A percentile compares a stretch with the other conserved stretches of the same genome.
Evolutionary conservation across 2,329 filamentous ascomycete genomes (phyloP).

Genomic region (Trematosphaeria pertusa): DNA sequence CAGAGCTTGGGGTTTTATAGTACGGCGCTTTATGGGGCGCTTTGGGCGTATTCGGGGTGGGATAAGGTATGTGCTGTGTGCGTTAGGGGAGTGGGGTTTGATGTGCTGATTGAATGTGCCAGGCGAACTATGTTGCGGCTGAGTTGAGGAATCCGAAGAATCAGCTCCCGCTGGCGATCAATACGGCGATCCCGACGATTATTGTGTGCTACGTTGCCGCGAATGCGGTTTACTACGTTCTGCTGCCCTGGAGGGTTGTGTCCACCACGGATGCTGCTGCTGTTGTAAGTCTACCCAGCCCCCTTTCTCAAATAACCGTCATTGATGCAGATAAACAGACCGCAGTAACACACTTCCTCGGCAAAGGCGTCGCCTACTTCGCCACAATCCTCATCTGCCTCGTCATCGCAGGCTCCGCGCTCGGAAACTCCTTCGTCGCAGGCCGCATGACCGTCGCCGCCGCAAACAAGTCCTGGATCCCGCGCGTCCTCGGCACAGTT

Average conservation of each 20-base stretch:
- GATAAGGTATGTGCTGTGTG: constrained; percentile 45
- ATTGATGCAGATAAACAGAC: constrained; percentile 22
- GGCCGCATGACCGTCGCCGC: constrained; percentile 70
- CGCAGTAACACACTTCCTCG: constrained; percentile 56
- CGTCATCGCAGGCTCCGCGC: constrained; percentile 66
- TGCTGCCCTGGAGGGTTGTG: constrained; percentile 66
- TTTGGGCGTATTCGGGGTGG: constrained; percentile 48
- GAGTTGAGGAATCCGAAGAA: constrained; percentile 42
- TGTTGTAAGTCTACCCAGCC: constrained; percentile 56
- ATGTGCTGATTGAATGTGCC: constrained; percentile 6
- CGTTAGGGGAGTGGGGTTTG: too few relatives aligned
- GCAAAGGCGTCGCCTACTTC: constrained; percentile 59
- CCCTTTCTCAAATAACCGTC: background rate
- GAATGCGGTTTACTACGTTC: constrained; percentile 68
- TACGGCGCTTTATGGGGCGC: constrained; percentile 57
- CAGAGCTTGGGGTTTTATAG: constrained; percentile 67
- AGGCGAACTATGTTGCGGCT: constrained; percentile 49
- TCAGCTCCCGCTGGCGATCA: constrained; percentile 67
- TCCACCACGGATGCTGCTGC: constrained; percentile 68
- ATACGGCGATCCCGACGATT: constrained; percentile 67
- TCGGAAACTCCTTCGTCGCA: constrained; percentile 69
- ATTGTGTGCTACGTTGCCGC: constrained; percentile 66
- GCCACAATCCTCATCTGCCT: constrained; percentile 65
- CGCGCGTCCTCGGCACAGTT: constrained; percentile 33
- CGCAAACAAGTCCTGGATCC: constrained; percentile 44